Base-by-base conservation (phyloP, 148 eudicot species). In the Gaultheria prostrata region DNA sequence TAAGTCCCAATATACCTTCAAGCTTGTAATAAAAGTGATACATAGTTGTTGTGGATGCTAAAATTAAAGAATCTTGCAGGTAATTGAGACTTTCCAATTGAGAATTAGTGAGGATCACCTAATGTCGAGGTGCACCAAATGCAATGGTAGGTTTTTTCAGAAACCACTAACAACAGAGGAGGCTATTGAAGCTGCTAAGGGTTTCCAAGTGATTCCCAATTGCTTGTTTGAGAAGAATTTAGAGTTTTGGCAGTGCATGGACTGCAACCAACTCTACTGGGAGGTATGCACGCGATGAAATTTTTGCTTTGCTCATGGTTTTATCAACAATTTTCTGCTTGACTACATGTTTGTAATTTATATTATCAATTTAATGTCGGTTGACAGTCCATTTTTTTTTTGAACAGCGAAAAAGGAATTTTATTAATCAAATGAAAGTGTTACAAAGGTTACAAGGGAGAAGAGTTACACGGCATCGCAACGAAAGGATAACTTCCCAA, bases 181-280 rank as follows among this genome's bases (percentile, higher is more conserved):
- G 89, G 99, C 99, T 80, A 59, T 93, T 78, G 93, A 94, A 91
- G 98, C 98, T 71, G 94, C 84, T 39, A 85, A 85, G 81, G 87
- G 87, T 53, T 85, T 85, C 77, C 87, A 96, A 89, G 93, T 93
- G 90, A 96, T 96, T 79, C 99, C 99, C 5, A 91, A 88, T 84
- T 96, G 99, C 86, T 86, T 96, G 80, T 96, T 96, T 89, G 88
- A 94, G 85, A 92, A 90, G 87, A 89, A 94, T 85, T 59, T 92
- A 50, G 97, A 96, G 85, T 96, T 96, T 78, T 96, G 99, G 99
- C 97, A 96, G 86, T 96, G 99, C 89, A 96, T 83, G 92, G 95
- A 94, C 86, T 96, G 98, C 90, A 86, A 93, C 84, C 97, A 94
- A 85, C 94, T 96, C 79, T 94, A 94, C 72, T 96, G 99, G 99